A percentile compares a stretch with the other conserved stretches of the same genome.
Evolutionary conservation across 2,329 filamentous ascomycete species (phyloP).

Genomic region (Monosporascus sp.): DNA sequence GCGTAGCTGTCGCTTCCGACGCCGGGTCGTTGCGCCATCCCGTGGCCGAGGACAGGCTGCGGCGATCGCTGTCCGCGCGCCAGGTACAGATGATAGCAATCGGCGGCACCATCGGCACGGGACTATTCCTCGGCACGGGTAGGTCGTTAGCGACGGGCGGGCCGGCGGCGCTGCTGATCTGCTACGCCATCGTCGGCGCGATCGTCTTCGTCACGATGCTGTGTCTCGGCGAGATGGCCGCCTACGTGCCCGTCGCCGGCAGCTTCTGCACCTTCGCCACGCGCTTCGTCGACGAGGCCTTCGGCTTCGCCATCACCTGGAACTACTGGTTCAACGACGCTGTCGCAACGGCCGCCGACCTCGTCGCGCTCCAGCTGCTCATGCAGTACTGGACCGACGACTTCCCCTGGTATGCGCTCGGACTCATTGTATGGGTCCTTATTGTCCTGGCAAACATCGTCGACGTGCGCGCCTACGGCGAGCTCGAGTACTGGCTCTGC

Average conservation of each 20-base stretch:
- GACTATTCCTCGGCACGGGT: slow-evolving; percentile 58
- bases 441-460: slow-evolving; percentile 48
- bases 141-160: slow-evolving; percentile 55
- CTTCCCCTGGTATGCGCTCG: slow-evolving; percentile 59
- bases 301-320: slow-evolving; percentile 51
- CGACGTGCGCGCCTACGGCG: slow-evolving; percentile 48
- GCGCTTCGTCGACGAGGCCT: slow-evolving; percentile 48
- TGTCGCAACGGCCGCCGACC: slow-evolving; percentile 53
- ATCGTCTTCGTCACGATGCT: slow-evolving; percentile 58
- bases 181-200: slow-evolving; percentile 50
- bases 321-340: slow-evolving; percentile 65
- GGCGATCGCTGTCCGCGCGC: slow-evolving; percentile 51
- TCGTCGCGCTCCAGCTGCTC: slow-evolving; percentile 54
- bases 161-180: slow-evolving; percentile 53
- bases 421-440: slow-evolving; percentile 55
- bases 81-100: slow-evolving; percentile 66
- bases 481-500: slow-evolving; percentile 54
- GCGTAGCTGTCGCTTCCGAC: neutral
- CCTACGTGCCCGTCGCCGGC: slow-evolving; percentile 49
- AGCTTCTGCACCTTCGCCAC: slow-evolving; percentile 51
- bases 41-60: slow-evolving; percentile 38
- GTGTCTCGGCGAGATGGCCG: slow-evolving; percentile 55
- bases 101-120: slow-evolving; percentile 54
- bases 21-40: slow-evolving; percentile 3
- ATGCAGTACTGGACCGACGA: slow-evolving; percentile 57